Evolutionary conservation across 768 basidiomycete species (phyloP), one percentile per base, ranked within the genome.

Genomic region (Naganishia randhawae): DNA sequence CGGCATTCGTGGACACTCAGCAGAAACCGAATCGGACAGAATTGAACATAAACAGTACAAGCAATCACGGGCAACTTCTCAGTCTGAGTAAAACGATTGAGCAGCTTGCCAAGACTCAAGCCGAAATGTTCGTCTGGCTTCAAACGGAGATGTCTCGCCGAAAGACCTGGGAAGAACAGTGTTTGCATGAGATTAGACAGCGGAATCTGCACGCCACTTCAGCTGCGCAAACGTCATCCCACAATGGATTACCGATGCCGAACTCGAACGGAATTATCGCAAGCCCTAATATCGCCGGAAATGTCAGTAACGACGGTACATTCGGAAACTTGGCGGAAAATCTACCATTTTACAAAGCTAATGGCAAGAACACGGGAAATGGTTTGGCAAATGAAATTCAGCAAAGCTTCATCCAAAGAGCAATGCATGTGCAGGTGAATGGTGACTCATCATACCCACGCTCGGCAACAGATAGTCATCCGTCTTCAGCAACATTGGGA

Each of bases 81-180:
- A 25, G 29, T 8, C 37, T 61, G 4, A 42, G 39, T 25, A 61
- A 29, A 10, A 31, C 35, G 53, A 29, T 67, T 3, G 66, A 67
- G 25, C 39, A 33, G 29, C 53, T 67, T n/a, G 50, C 31, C 35
- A 67, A 67, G 27, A 54, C 54, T 1, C 66, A 67, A 25, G 33
- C 35, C 14, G 66, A 67, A 7, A 53, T 67, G 37, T 35, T 67
- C 31, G 35, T 41, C 13, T 67, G 31, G 19, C 66, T 67, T 8
- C 66, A 67, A 7, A 41, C 39, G 29, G 66, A 67, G 39, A 22
- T 67, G 41, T 41, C 52, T 33, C 52, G 66, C 19, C 29, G 66
- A 45, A 52, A 54, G 39, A 53, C 54, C 31, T 67, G 66, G 66
- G 66, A 67, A 41, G 66, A 54, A 7, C 37, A 53, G 14, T 29